Evolutionary conservation across 2,329 filamentous ascomycete species (phyloP).

Genomic region (Cordyceps cicadae): DNA sequence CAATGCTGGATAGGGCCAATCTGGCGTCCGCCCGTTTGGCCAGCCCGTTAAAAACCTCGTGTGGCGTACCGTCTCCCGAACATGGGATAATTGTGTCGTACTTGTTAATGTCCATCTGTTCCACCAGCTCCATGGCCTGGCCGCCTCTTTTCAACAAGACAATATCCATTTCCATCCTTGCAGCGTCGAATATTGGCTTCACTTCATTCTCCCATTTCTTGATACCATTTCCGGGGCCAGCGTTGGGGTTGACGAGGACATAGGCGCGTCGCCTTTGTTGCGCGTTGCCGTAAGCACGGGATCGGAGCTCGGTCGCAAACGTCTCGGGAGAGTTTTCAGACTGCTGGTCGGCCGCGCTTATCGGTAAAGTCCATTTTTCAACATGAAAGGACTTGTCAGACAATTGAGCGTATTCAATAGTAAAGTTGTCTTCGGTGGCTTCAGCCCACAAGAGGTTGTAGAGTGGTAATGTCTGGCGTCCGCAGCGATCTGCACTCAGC

Average conservation of each 20-base stretch:
- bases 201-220: conserved; percentile 68
- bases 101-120: conserved; percentile 65
- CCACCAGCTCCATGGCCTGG: conserved; percentile 70
- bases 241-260: conserved; percentile 83
- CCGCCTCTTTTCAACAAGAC: conserved; percentile 63
- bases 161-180: conserved; percentile 67
- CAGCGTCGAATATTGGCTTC: conserved; percentile 74
- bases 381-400: conserved; percentile 53
- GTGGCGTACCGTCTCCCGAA: conserved; percentile 83
- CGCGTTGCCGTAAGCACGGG: conserved; percentile 60
- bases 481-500: conserved; percentile 16
- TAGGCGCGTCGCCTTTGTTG: conserved; percentile 70
- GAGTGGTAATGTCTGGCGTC: conserved; percentile 51
- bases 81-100: conserved; percentile 84
- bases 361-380: conserved; percentile 50
- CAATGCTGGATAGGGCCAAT: conserved; percentile 65
- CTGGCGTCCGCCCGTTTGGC: conserved; percentile 67
- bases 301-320: conserved; percentile 60
- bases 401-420: conserved; percentile 63
- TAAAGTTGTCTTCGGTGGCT: conserved; percentile 49
- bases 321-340: conserved; percentile 35
- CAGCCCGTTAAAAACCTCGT: conserved; percentile 93
- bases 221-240: conserved; percentile 69
- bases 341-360: conserved; percentile 7
- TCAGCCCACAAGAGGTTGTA: conserved; percentile 83